phyloP scores from a whole-genome alignment of 768 basidiomycete species.

The Megacollybia marginata region DNA sequence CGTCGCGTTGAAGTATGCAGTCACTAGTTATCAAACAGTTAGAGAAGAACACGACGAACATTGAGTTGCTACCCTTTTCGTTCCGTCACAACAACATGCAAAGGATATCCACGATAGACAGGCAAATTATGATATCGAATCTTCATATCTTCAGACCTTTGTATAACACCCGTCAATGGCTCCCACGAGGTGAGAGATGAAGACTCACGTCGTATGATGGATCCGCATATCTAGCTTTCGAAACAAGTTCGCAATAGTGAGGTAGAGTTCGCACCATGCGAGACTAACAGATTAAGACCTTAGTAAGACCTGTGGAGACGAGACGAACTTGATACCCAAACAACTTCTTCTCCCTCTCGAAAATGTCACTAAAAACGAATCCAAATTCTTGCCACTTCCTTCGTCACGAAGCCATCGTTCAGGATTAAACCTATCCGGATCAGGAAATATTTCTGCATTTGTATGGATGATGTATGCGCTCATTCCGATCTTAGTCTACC shows the following conservation, averaged over 20 bases:
- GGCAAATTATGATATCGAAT: too few relatives aligned
- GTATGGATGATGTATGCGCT: conserved; percentile 30
- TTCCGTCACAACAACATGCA: too few relatives aligned
- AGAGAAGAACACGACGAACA: too few relatives aligned
- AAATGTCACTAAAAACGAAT: conserved; percentile 33
- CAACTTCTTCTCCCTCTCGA: conserved; percentile 39
- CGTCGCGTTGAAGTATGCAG: too few relatives aligned
- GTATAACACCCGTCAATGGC: too few relatives aligned
- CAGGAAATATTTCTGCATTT: conserved; percentile 31
- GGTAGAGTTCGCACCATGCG: conserved; percentile 12
- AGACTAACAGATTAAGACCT: conserved; percentile 4
- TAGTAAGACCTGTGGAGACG: too few relatives aligned
- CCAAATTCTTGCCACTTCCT: conserved; percentile 23
- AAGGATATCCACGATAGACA: too few relatives aligned
- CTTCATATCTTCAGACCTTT: too few relatives aligned
- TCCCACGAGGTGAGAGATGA: too few relatives aligned
- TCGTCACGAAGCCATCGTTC: conserved; percentile 34
- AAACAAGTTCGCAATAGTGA: conserved; percentile 11
- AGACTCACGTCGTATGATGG: neutral
- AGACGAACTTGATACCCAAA: conserved; percentile 34
- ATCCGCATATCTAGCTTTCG: conserved; percentile 13
- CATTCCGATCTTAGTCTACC: conserved; percentile 28
- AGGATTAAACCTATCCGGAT: conserved; percentile 30
- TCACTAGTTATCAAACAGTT: too few relatives aligned
- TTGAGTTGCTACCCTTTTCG: too few relatives aligned